phyloP scores from a whole-genome alignment of 2,329 filamentous ascomycete genomes.

The Rhynchosporium agropyri region DNA sequence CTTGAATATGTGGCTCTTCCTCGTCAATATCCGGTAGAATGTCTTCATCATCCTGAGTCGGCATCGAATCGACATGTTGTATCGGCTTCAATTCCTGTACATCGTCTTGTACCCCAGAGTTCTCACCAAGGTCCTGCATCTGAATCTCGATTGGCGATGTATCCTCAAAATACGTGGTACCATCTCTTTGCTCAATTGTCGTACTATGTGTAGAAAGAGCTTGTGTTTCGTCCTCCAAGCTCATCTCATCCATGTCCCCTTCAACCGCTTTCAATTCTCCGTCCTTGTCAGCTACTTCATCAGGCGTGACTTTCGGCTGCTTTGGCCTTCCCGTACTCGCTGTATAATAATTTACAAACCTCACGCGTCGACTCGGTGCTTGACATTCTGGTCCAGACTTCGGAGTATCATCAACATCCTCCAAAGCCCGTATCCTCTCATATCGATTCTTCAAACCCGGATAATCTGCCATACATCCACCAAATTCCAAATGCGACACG shows the following conservation, averaged over 20 bases:
- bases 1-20: slow-evolving; percentile 9
- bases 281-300: slow-evolving; percentile 27
- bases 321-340: slow-evolving; percentile 76
- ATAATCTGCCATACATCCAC: slow-evolving; percentile 78
- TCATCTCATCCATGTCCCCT: slow-evolving; percentile 35
- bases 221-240: slow-evolving; percentile 22
- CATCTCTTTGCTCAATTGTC: slow-evolving; percentile 49
- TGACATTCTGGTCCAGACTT: slow-evolving; percentile 34
- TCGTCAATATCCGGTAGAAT: not conserved
- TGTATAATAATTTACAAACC: slow-evolving; percentile 91
- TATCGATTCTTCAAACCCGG: slow-evolving; percentile 71
- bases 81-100: slow-evolving; percentile 37
- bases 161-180: slow-evolving; percentile 39
- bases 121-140: slow-evolving; percentile 35
- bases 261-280: slow-evolving; percentile 28
- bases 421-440: slow-evolving; percentile 66
- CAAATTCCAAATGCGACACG: slow-evolving; percentile 81
- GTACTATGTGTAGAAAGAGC: slow-evolving; percentile 39
- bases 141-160: slow-evolving; percentile 28
- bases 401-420: slow-evolving; percentile 64
- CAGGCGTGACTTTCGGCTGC: slow-evolving; percentile 43
- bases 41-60: slow-evolving; percentile 42
- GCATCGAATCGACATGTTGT: slow-evolving; percentile 47
- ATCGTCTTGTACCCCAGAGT: slow-evolving; percentile 36
- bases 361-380: slow-evolving; percentile 54